A percentile compares a stretch with the other conserved stretches of the same genome.
phyloP scores from a whole-genome alignment of 352 stramenopile genomes.

The Pythium angustatum region DNA sequence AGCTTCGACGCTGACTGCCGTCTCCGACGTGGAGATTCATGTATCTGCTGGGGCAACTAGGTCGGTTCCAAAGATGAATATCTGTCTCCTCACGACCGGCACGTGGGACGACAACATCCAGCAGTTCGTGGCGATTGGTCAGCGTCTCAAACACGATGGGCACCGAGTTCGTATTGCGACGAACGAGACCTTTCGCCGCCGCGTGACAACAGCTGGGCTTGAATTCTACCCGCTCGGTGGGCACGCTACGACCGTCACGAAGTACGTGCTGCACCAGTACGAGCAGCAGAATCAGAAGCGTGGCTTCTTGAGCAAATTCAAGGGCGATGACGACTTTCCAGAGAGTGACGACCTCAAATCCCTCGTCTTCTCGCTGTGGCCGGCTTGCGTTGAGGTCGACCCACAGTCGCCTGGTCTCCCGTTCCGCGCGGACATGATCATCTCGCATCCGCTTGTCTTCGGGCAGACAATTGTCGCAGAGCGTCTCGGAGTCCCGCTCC shows the following conservation, averaged over 20 bases:
- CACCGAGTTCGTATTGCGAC: constrained; percentile 91
- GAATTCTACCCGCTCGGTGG: constrained; percentile 76
- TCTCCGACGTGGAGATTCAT: constrained; percentile 4
- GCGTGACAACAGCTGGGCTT: constrained; percentile 56
- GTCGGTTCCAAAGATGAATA: constrained; percentile 60
- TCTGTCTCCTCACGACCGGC: constrained; percentile 70
- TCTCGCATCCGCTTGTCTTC: constrained; percentile 65
- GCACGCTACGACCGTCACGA: constrained; percentile 41
- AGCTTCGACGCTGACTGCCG: background rate
- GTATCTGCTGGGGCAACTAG: constrained; percentile 12
- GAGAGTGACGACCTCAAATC: constrained; percentile 50
- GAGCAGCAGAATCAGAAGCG: constrained; percentile 38
- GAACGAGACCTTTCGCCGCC: constrained; percentile 69
- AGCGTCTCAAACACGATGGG: constrained; percentile 70
- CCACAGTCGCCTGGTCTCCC: constrained; percentile 37
- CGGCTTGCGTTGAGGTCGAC: constrained; percentile 51
- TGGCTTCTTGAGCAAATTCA: constrained; percentile 34
- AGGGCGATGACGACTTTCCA: constrained; percentile 40
- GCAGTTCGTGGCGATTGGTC: constrained; percentile 74
- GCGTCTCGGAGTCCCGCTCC: constrained; percentile 69
- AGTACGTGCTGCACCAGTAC: constrained; percentile 50
- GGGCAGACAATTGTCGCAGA: constrained; percentile 65
- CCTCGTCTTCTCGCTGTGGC: constrained; percentile 65
- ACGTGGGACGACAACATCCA: constrained; percentile 71
- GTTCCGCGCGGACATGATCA: constrained; percentile 74